These are phyloP conservation scores for Candida incommunis DNA, from an alignment of 805 yeast species.

Conservation along the genomic window DNA sequence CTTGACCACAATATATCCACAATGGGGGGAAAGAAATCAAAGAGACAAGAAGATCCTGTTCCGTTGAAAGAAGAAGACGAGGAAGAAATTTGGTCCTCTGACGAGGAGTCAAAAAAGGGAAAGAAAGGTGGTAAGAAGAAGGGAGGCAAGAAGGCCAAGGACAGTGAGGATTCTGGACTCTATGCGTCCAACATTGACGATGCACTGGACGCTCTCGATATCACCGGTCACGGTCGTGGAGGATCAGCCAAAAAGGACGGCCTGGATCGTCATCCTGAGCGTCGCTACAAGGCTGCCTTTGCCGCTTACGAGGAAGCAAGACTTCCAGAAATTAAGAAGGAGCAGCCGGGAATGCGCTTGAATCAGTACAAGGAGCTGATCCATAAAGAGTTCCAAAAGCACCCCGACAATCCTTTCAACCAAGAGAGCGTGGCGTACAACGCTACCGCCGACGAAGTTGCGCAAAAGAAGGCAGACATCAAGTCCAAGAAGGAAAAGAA, in stretches of 20 bases:
- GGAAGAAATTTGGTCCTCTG: constrained; percentile 1
- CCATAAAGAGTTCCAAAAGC: constrained; percentile 69
- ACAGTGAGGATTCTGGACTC: constrained; percentile 29
- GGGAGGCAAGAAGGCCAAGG: background rate
- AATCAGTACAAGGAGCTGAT: constrained; percentile 65
- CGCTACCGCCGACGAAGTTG: constrained; percentile 41
- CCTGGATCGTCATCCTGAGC: constrained; percentile 77
- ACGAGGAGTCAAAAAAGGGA: background rate
- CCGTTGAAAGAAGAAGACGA: background rate
- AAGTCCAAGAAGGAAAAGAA: constrained; percentile 33
- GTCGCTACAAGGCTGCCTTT: constrained; percentile 72
- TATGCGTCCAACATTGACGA: constrained; percentile 64
- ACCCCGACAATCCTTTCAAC: constrained; percentile 74
- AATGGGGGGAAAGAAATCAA: background rate
- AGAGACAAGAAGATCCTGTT: background rate
- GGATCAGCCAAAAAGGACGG: constrained; percentile 32
- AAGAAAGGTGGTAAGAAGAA: background rate
- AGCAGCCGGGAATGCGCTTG: constrained; percentile 65
- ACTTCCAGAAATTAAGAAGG: constrained; percentile 58
- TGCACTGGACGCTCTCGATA: constrained; percentile 63
- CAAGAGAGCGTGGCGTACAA: constrained; percentile 53
- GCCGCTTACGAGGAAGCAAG: constrained; percentile 58
- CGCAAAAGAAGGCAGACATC: constrained; percentile 32
- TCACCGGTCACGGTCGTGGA: constrained; percentile 48
- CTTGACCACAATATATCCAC: background rate